These are phyloP conservation scores for Pisolithus tinctorius DNA, from an alignment of 768 basidiomycete genomes.

Conservation along the genomic window DNA sequence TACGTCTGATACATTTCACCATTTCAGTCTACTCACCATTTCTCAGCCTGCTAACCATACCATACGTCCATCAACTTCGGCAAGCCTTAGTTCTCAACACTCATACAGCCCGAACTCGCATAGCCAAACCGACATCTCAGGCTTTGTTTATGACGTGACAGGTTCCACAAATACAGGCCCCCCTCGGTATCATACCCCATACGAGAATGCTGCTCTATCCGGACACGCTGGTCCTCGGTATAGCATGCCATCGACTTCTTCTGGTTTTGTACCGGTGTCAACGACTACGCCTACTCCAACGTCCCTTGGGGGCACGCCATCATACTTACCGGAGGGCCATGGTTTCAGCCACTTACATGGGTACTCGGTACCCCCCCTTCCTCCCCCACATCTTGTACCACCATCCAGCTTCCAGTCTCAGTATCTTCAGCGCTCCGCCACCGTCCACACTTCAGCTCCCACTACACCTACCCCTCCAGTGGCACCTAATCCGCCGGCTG, in stretches of 20 bases:
- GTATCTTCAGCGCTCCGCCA: constrained; percentile 9
- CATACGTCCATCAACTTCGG: constrained; percentile 31
- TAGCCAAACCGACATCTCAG: constrained; percentile 25
- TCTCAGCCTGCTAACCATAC: constrained; percentile 29
- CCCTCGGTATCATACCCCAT: constrained; percentile 40
- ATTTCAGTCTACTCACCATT: constrained; percentile 9
- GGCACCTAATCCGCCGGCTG: constrained; percentile 8
- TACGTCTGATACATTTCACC: constrained; percentile 28
- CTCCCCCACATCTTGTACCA: constrained; percentile 12
- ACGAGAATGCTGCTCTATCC: constrained; percentile 32
- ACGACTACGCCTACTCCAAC: constrained; percentile 27
- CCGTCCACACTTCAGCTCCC: constrained; percentile 9
- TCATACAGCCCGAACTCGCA: constrained; percentile 36
- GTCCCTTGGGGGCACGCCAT: constrained; percentile 28
- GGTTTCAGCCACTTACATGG: constrained; percentile 31
- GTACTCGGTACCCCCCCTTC: constrained; percentile 31
- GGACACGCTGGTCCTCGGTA: constrained; percentile 49
- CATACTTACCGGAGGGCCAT: constrained; percentile 29
- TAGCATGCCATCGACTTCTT: constrained; percentile 58
- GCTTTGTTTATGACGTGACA: constrained; percentile 30
- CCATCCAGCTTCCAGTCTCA: constrained; percentile 15
- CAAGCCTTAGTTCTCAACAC: constrained; percentile 27
- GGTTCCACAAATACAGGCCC: constrained; percentile 30
- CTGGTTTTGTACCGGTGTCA: constrained; percentile 60
- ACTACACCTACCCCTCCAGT: constrained; percentile 6